Percentiles rank a stretch among this genome's conserved stretches.
phyloP scores from a whole-genome alignment of 2,329 filamentous ascomycete species.

The Thelonectria blattea region DNA sequence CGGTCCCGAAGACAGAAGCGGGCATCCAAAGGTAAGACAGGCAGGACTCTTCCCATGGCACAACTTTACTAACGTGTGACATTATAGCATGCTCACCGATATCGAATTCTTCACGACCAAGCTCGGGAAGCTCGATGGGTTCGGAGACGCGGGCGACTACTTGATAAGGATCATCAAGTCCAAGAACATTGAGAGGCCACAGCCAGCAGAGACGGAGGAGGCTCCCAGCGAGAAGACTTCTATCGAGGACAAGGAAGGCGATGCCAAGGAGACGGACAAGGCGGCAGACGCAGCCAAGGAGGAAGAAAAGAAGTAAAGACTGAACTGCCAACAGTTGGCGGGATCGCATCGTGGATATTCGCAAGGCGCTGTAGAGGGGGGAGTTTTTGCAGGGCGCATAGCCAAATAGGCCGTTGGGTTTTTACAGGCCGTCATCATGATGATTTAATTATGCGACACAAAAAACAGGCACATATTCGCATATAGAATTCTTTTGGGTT shows the following conservation, averaged over 20 bases:
- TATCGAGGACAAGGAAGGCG: constrained; percentile 23
- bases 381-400: constrained; percentile 1
- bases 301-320: constrained; percentile 28
- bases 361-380: constrained; percentile 6
- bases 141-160: constrained; percentile 73
- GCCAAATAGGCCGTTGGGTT: background rate
- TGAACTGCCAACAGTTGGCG: background rate
- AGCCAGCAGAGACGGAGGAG: constrained; percentile 46
- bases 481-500: constrained; percentile 7
- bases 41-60: background rate
- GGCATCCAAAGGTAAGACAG: constrained; percentile 73
- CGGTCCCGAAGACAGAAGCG: constrained; percentile 67
- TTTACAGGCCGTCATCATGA: constrained; percentile 5
- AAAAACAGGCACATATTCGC: constrained; percentile 3
- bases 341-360: background rate
- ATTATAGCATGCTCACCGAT: constrained; percentile 73
- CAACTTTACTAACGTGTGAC: constrained; percentile 19
- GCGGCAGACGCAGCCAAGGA: constrained; percentile 26
- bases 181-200: constrained; percentile 62
- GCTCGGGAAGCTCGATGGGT: constrained; percentile 79
- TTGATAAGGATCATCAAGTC: constrained; percentile 69
- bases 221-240: constrained; percentile 18
- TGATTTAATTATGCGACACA: constrained; percentile 14
- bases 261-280: constrained; percentile 21
- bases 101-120: constrained; percentile 74